These are phyloP conservation scores for Gossypium herbaceum DNA, from an alignment of 345 rosid genomes.

Conservation along the genomic window DNA sequence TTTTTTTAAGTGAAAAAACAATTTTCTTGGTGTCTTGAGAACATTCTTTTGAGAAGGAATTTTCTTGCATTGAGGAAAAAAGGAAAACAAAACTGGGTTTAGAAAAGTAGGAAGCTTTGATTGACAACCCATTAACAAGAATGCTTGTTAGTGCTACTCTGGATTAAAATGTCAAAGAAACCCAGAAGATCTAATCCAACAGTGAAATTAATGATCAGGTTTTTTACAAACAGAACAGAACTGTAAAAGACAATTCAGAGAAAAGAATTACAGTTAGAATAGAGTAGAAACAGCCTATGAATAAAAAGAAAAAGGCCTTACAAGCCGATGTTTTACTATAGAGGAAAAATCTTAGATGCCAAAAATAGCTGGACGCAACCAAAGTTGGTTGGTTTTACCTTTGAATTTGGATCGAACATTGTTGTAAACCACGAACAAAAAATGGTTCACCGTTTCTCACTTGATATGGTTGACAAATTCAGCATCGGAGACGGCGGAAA, in stretches of 20 bases:
- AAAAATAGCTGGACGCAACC: constrained; percentile 29
- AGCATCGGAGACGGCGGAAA: constrained; percentile 70
- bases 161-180: neutral
- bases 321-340: constrained; percentile 14
- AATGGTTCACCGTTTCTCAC: neutral
- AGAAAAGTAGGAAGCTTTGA: constrained; percentile 15
- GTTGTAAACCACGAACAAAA: constrained; percentile 8
- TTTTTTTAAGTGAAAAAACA: constrained; percentile 19
- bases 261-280: constrained; percentile 45
- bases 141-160: neutral
- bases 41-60: constrained; percentile 4
- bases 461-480: constrained; percentile 23
- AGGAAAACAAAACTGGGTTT: neutral
- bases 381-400: constrained; percentile 32
- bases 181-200: neutral
- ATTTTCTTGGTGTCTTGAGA: neutral
- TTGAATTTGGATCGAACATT: constrained; percentile 23
- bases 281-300: constrained; percentile 34
- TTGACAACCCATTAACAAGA: neutral
- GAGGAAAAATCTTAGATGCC: constrained; percentile 39
- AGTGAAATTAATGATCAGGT: constrained; percentile 18
- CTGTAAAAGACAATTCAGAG: constrained; percentile 16
- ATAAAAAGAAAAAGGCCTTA: constrained; percentile 25
- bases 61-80: neutral
- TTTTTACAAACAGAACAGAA: constrained; percentile 32